Conservation (phyloP, 768 basidiomycete genomes). For the Auricularia sp. region DNA sequence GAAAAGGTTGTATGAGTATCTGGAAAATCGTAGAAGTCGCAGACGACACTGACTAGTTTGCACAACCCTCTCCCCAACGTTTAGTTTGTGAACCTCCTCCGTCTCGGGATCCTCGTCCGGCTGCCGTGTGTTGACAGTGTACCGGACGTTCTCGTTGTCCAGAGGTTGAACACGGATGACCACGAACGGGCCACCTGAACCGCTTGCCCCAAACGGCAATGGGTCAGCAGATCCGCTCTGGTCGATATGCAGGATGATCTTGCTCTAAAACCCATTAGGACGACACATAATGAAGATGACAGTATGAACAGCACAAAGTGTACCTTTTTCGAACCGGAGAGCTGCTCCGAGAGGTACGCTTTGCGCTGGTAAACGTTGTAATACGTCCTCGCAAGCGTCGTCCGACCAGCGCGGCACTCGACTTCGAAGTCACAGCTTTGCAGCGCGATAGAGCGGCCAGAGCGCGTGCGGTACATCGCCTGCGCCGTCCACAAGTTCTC, state of each 20-base stretch:
- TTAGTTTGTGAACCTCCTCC: conserved; percentile 68
- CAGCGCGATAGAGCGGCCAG: conserved; percentile 64
- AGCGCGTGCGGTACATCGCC: conserved; percentile 63
- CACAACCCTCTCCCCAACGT: conserved; percentile 64
- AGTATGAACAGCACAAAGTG: conserved; percentile 2
- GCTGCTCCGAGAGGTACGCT: conserved; percentile 59
- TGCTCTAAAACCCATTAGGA: conserved; percentile 44
- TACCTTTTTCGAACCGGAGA: conserved; percentile 49
- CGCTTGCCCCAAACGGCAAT: conserved; percentile 60
- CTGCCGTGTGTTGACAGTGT: conserved; percentile 64
- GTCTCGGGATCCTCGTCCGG: conserved; percentile 55
- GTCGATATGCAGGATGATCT: conserved; percentile 83
- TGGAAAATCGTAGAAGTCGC: too few relatives aligned
- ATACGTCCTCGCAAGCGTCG: conserved; percentile 67
- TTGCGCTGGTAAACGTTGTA: conserved; percentile 82
- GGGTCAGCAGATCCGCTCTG: conserved; percentile 62
- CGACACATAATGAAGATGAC: not conserved
- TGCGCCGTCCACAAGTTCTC: conserved; percentile 86
- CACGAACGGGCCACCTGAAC: conserved; percentile 52
- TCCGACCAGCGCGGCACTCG: conserved; percentile 49
- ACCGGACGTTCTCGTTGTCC: conserved; percentile 73
- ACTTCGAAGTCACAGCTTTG: conserved; percentile 67
- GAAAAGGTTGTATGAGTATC: too few relatives aligned
- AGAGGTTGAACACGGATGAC: conserved; percentile 74
- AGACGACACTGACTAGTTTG: conserved; percentile 39